Base-by-base conservation (phyloP, 805 yeast genomes). In the Suhomyces vadensis region DNA sequence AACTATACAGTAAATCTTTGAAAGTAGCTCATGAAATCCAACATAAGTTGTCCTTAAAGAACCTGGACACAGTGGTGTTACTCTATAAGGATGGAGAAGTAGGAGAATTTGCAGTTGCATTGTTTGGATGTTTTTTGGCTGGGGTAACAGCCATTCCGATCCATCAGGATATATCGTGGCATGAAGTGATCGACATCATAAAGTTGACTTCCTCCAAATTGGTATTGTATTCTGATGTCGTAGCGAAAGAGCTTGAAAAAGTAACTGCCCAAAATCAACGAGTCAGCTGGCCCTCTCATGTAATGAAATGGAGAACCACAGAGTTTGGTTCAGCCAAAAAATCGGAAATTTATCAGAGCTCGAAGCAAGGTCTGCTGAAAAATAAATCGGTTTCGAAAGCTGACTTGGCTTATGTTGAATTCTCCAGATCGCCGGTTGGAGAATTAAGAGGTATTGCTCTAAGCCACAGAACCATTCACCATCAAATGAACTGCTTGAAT, bases 71-170 rank as follows among this genome's bases (percentile, higher is more conserved):
- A 26, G 95, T 92, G 0, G 80, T 88, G 24, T 69, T 94, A 35
- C 77, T 95, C 53, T 94, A 90, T 60, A 89, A 87, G 54, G 89
- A 85, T 46, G 76, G 77, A 23, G 98, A 94, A 62, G 82, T 87
- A 2, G 76, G 87, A 9, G 98, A 94, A 50, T 92, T 91, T 60
- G 78, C 87, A 0, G 79, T 87, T 1, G 95, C 98, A 0, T 63
- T 94, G 16, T 78, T 89, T 61, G 99, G 97, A 5, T 91, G 97
- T 59, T 87, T 92, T 52, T 70, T 92, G 44, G 95, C 97, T 1
- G 96, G 96, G 2, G 85, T 89, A 37, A 91, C 94, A 2, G 98
- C 98, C 0, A 92, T 94, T 4, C 99, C 99, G 0, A 81, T 94
- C 33, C 87, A 87, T 42, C 83, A 89, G 46, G 86, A 82, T 42